Evolutionary conservation across 305 asterid genomes (phyloP).

Genomic region (Ilex paraguariensis): DNA sequence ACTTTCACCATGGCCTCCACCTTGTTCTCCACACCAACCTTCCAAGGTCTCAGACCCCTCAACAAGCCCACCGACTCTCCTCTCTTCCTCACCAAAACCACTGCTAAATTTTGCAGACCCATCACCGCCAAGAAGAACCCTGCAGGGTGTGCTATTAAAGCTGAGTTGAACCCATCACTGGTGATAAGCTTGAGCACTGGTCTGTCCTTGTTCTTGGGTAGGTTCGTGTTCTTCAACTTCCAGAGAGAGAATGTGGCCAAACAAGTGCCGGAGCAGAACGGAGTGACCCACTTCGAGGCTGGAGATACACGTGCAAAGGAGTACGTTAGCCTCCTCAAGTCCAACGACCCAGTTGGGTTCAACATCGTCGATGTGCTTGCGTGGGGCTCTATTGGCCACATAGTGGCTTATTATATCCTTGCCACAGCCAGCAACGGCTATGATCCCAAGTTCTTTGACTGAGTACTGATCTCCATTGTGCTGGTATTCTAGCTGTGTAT

Average conservation of each 20-base stretch:
- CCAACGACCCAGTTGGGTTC: slow-evolving; percentile 89
- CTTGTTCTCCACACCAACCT: slow-evolving; percentile 60
- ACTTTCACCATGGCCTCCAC: slow-evolving; percentile 56
- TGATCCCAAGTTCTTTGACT: slow-evolving; percentile 75
- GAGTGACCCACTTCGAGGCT: slow-evolving; percentile 79
- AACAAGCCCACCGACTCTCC: slow-evolving; percentile 53
- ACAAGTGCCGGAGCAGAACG: slow-evolving; percentile 93
- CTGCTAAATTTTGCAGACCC: slow-evolving; percentile 42
- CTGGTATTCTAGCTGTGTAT: slow-evolving; percentile 7
- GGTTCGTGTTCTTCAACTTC: slow-evolving; percentile 92
- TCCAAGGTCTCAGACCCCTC: slow-evolving; percentile 82
- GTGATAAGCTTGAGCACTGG: slow-evolving; percentile 95
- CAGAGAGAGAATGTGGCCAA: slow-evolving; percentile 93
- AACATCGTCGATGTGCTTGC: slow-evolving; percentile 93
- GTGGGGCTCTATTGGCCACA: slow-evolving; percentile 95
- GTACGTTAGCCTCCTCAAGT: slow-evolving; percentile 81
- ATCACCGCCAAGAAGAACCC: slow-evolving; percentile 24
- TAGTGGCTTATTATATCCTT: slow-evolving; percentile 82
- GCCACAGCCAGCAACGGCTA: slow-evolving; percentile 94
- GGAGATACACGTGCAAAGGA: slow-evolving; percentile 90
- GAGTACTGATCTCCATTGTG: neutral
- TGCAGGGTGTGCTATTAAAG: slow-evolving; percentile 27
- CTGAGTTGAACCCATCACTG: slow-evolving; percentile 70
- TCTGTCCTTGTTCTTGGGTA: slow-evolving; percentile 68
- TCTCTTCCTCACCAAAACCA: slow-evolving; percentile 17